These are phyloP conservation scores for Barnettozyma populi DNA, from an alignment of 805 yeast species.

Conservation along the genomic window DNA sequence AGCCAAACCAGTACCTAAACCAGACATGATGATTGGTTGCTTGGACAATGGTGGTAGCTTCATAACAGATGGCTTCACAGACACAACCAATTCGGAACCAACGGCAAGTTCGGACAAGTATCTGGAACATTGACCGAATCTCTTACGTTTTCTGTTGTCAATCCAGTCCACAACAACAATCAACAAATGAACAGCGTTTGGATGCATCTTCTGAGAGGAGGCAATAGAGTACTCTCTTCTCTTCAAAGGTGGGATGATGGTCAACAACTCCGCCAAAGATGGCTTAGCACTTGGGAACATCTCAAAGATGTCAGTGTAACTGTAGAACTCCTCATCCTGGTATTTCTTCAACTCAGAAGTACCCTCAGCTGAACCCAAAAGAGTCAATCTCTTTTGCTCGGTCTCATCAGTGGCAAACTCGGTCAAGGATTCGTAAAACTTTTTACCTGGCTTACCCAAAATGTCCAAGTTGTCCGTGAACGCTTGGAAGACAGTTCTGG, in stretches of 20 bases:
- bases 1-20: slow-evolving; percentile 95
- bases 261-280: slow-evolving; percentile 57
- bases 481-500: slow-evolving; percentile 78
- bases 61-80: slow-evolving; percentile 96
- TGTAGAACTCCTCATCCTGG: slow-evolving; percentile 77
- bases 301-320: slow-evolving; percentile 75
- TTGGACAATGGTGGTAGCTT: slow-evolving; percentile 82
- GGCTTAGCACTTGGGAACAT: slow-evolving; percentile 84
- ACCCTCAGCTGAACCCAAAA: slow-evolving; percentile 71
- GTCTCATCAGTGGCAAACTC: slow-evolving; percentile 63
- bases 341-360: slow-evolving; percentile 78
- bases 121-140: slow-evolving; percentile 94
- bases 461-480: slow-evolving; percentile 78
- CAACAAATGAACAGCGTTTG: slow-evolving; percentile 83
- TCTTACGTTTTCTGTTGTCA: slow-evolving; percentile 75
- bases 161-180: slow-evolving; percentile 96
- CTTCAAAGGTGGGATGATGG: slow-evolving; percentile 78
- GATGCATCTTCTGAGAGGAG: slow-evolving; percentile 89
- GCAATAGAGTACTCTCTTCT: slow-evolving; percentile 98
- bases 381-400: slow-evolving; percentile 57
- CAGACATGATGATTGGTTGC: slow-evolving; percentile 94
- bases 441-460: slow-evolving; percentile 93
- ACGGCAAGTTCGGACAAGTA: slow-evolving; percentile 72
- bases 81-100: slow-evolving; percentile 85
- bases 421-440: slow-evolving; percentile 82